Evolutionary conservation across 2,329 filamentous ascomycete genomes (phyloP).

Genomic region (Stachybotrys elegans): DNA sequence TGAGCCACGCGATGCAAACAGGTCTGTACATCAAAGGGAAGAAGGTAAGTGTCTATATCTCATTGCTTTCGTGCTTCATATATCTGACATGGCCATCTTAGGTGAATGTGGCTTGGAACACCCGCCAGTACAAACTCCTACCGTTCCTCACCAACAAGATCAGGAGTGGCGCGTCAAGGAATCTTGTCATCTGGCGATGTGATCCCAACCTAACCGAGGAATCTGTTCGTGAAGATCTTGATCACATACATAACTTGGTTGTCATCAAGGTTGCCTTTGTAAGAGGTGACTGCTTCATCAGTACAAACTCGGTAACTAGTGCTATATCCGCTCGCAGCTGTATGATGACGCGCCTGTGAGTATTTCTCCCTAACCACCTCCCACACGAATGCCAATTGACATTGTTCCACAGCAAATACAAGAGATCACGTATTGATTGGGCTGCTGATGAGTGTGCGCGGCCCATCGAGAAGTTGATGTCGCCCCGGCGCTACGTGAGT

Average conservation of each 20-base stretch:
- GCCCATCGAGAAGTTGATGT: conserved; percentile 35
- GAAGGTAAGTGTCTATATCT: conserved; percentile 54
- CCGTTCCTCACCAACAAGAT: conserved; percentile 62
- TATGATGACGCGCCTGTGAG: conserved; percentile 61
- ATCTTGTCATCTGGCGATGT: conserved; percentile 62
- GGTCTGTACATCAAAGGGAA: conserved; percentile 66
- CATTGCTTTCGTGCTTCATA: not conserved
- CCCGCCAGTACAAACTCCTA: conserved; percentile 63
- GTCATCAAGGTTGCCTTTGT: conserved; percentile 61
- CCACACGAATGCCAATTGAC: too few relatives aligned
- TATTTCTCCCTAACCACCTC: too few relatives aligned
- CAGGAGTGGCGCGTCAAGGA: conserved; percentile 62
- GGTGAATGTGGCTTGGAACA: conserved; percentile 65
- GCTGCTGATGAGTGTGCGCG: conserved; percentile 67
- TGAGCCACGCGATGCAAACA: conserved; percentile 56
- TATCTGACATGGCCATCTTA: conserved; percentile 25
- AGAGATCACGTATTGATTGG: conserved; percentile 65
- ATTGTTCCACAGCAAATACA: conserved; percentile 62
- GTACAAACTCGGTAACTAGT: conserved; percentile 71
- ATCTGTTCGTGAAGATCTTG: conserved; percentile 65
- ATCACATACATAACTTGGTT: conserved; percentile 76
- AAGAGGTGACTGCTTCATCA: conserved; percentile 59
- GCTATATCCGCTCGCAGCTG: conserved; percentile 72
- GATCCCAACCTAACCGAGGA: conserved; percentile 55
- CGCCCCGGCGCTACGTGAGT: conserved; percentile 12